Evolutionary conservation across 169 alveolate genomes (phyloP), one percentile per base, ranked within the genome.

Genomic region (Plasmodium billcollinsi): DNA sequence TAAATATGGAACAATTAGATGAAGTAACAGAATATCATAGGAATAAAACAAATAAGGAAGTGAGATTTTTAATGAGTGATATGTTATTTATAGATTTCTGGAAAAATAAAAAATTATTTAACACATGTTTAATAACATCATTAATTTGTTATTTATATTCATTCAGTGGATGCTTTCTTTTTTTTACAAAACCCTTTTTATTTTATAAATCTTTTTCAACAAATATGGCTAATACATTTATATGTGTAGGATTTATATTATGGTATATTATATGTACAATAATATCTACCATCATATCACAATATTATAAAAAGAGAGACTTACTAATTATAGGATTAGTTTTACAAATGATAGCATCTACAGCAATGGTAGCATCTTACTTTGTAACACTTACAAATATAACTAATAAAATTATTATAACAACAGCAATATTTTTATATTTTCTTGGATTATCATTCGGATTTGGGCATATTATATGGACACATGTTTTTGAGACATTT

Each of bases 381-480:
- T 70, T 83, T 73, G 24, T 54, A 7, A 52, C 39, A 2, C 59
- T 71, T 33, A 4, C 73, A 0, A 21, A 2, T 9, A 29, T 83
- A 14, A 0, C 69, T 14, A 72, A 67, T 45, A 26, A 83, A 21
- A n/a, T 83, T 24, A 43, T 83, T n/a, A 6, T 83, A 70, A 69
- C 78, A 1, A 15, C 15, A 39, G 6, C 74, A 6, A 69, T 69
- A 4, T 9, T 66, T 54, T 4, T 50, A 7, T 67, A 56, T 70
- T 56, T 70, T 18, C 15, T 24, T 43, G 91, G 91, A 15, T 69
- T 83, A 2, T 67, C 91, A n/a, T 6, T 83, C 14, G 91, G 91
- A n/a, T 83, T 83, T 50, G 91, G 91, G 20, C 85, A 67, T 70
- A 50, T 71, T 24, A 59, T 83, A 67, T 83, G 91, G 91, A 83